These are phyloP conservation scores for Cladophialophora exuberans DNA, from an alignment of 2,329 filamentous ascomycete genomes.

Conservation along the genomic window DNA sequence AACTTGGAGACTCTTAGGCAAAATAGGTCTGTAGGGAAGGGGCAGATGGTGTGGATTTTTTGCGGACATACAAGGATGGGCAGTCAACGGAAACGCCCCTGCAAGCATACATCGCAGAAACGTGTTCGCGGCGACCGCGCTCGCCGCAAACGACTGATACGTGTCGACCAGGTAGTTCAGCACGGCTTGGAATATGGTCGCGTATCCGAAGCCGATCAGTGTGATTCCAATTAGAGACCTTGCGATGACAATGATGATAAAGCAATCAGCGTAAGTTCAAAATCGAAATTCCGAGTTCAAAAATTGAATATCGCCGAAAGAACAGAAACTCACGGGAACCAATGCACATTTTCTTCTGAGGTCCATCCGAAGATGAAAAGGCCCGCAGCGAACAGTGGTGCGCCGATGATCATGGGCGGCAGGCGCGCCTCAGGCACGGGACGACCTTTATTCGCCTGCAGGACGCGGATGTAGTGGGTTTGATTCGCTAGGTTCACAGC, in stretches of 20 bases:
- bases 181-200: conserved; percentile 45
- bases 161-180: conserved; percentile 49
- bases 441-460: too few relatives aligned
- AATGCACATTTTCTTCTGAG: too few relatives aligned
- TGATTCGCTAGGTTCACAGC: not conserved
- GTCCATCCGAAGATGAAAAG: conserved; percentile 37
- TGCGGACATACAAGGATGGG: too few relatives aligned
- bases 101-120: conserved; percentile 38
- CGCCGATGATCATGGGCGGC: conserved; percentile 25
- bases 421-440: conserved; percentile 39
- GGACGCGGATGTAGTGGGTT: not conserved
- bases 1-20: not conserved
- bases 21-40: not conserved
- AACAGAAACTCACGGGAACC: too few relatives aligned
- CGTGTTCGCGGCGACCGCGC: conserved; percentile 47
- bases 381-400: conserved; percentile 26
- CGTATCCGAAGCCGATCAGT: conserved; percentile 46
- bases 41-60: conserved; percentile 41
- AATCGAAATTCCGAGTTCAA: too few relatives aligned
- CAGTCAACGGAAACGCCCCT: conserved; percentile 52
- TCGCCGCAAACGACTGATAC: conserved; percentile 47
- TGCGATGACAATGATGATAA: conserved; percentile 22
- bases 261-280: too few relatives aligned
- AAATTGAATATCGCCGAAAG: too few relatives aligned
- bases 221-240: conserved; percentile 40